A percentile compares a stretch with the other conserved stretches of the same genome.
phyloP scores from a whole-genome alignment of 164 flowering plant genomes.

The Akebia trifoliata region DNA sequence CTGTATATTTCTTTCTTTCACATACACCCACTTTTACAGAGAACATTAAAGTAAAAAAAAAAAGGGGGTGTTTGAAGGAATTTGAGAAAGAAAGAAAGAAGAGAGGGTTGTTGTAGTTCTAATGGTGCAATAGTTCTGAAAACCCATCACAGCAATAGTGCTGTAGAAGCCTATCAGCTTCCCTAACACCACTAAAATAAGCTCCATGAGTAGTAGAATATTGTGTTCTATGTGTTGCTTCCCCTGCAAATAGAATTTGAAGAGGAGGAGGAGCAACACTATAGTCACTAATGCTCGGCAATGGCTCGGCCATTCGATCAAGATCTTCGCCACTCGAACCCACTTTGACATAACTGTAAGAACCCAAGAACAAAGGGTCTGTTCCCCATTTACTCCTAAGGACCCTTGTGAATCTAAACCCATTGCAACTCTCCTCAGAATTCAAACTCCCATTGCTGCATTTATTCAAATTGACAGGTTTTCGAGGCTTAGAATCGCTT shows the following conservation, averaged over 20 bases:
- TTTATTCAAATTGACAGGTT: constrained; percentile 12
- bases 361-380: constrained; percentile 95
- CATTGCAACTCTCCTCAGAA: constrained; percentile 5
- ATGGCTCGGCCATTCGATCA: constrained; percentile 81
- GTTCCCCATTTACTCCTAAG: constrained; percentile 82
- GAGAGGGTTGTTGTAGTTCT: too few species aligned
- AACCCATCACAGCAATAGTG: constrained; percentile 49
- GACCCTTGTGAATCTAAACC: constrained; percentile 34
- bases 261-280: constrained; percentile 31
- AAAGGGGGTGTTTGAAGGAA: constrained; percentile 10
- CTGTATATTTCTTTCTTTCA: not conserved
- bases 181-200: constrained; percentile 92
- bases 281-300: constrained; percentile 36
- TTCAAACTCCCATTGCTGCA: constrained; percentile 34
- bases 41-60: constrained; percentile 10
- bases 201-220: constrained; percentile 99
- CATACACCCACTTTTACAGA: constrained; percentile 12
- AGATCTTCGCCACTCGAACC: constrained; percentile 88
- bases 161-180: constrained; percentile 91
- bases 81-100: not conserved
- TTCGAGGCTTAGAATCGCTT: constrained; percentile 7
- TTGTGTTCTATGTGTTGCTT: constrained; percentile 96
- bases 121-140: constrained; percentile 18
- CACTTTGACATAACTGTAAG: constrained; percentile 85
- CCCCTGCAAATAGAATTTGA: constrained; percentile 96